Evolutionary conservation across 1,284 basidiomycete species (phyloP).

Genomic region (Leccinum pseudoinsigne): DNA sequence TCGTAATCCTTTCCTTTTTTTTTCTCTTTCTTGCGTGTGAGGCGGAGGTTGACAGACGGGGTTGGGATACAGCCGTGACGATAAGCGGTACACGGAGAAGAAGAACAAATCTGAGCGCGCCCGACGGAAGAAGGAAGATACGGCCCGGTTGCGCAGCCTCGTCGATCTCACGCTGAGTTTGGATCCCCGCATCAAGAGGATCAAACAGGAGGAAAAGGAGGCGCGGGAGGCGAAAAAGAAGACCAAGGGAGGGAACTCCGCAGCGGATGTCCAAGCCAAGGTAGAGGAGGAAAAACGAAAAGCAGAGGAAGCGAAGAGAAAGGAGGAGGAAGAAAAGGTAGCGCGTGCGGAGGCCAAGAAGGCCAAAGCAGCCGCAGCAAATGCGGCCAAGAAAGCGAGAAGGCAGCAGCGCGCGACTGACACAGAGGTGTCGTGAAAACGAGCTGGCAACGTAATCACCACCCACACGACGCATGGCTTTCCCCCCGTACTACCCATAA

Average conservation of each 20-base stretch:
- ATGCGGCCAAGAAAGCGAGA: slow-evolving; percentile 91
- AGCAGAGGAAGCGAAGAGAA: slow-evolving; percentile 54
- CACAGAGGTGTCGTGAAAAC: slow-evolving; percentile 19
- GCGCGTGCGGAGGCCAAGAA: slow-evolving; percentile 84
- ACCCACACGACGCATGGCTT: neutral
- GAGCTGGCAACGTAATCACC: neutral
- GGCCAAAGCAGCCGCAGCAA: slow-evolving; percentile 79
- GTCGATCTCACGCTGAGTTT: slow-evolving; percentile 86
- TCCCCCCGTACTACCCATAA: slow-evolving; percentile 8
- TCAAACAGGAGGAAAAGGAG: slow-evolving; percentile 96
- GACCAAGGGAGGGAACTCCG: slow-evolving; percentile 41
- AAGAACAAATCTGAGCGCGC: slow-evolving; percentile 99
- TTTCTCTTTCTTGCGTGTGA: neutral
- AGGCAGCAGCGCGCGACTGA: slow-evolving; percentile 35
- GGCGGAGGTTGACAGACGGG: slow-evolving; percentile 2
- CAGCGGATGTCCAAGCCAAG: slow-evolving; percentile 56
- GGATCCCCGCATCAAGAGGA: slow-evolving; percentile 97
- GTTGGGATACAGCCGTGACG: slow-evolving; percentile 73
- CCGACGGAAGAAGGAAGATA: slow-evolving; percentile 98
- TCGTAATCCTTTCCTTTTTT: slow-evolving; percentile 10
- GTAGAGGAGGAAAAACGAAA: slow-evolving; percentile 71
- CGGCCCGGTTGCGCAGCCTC: slow-evolving; percentile 81
- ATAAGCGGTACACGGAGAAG: slow-evolving; percentile 99
- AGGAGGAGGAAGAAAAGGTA: slow-evolving; percentile 34
- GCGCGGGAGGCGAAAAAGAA: slow-evolving; percentile 93